Base-by-base conservation (phyloP, 169 alveolate genomes). In the Babesia bovis region DNA sequence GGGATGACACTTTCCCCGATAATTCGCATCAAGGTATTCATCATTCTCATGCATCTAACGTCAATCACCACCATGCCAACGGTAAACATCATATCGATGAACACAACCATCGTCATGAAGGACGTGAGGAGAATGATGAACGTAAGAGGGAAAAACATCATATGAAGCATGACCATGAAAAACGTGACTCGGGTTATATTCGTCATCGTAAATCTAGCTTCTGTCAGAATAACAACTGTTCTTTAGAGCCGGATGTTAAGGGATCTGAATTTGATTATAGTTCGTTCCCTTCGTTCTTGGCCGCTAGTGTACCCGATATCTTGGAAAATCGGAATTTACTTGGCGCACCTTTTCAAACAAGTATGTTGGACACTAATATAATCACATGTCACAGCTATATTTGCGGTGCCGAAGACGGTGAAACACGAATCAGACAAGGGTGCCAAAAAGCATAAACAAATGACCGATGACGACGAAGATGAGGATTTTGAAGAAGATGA, bases 281-380 rank as follows among this genome's bases (percentile, higher is more conserved):
- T 6, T 9, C 6, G 52, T 42, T 42, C 35, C 69, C 55, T 10
- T 63, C 73, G n/a, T 63, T 63, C 61, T 35, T 63, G 47, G 60
- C 73, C 15, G 44, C 60, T 4, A 60, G 53, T 30, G 41, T 63
- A 7, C 73, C 58, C 25, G 73, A 44, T 55, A 25, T 63, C 28
- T 33, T 63, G 17, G 73, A 49, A n/a, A 47, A 32, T 17, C 44
- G 60, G 15, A 63, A 30, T 38, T 17, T 63, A 17, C 60, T 63
- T 15, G 50, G 41, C 40, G 12, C 28, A 19, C 73, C 73, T 7
- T 28, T 25, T 0, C 61, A 49, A 32, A 52, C 42, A 2, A 42
- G 60, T 63, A 10, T n/a, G 66, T 17, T 52, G 33, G 21, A 52
- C 9, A 28, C 55, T 13, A 6, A 23, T 52, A 40, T 23, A 19